Base-by-base conservation (phyloP, 2,329 filamentous ascomycete genomes). In the Colletotrichum chlorophyti region DNA sequence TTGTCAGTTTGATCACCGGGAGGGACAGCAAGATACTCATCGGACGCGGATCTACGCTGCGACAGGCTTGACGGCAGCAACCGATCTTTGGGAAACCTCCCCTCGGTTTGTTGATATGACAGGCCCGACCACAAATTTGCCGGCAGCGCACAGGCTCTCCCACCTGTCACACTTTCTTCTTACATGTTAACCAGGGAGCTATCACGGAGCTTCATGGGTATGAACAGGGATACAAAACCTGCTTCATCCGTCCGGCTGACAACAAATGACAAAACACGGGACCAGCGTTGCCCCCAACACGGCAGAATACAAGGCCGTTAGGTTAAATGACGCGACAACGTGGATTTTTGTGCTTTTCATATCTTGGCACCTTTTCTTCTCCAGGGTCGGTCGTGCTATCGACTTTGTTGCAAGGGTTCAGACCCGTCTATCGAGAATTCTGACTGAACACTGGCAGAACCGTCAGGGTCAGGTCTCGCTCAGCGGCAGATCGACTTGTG, bases 141-240 rank as follows among this genome's bases (percentile, higher is more conserved):
- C 19, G 38, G 40, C 32, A n/a, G 42, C 55, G 59, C 59, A 60
- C 59, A 60, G 55, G 59, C 59, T 50, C 38, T 43, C 38, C 26
- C n/a, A n/a, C 37, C 49, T 51, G 55, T 48, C 47, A 60, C 59
- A 50, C 32, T 40, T 59, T 38, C 26, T 51, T 57, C 38, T 26
- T 40, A 53, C 46, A 46, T 29, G n/a, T n/a, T n/a, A n/a, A 53
- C 23, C 15, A 47, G 17, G 34, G 50, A 41, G 21, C 50, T 47
- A 55, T 49, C 38, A 38, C 50, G 24, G 40, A 58, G 47, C 19
- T 26, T 31, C 47, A 58, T 47, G 53, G 40, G 34, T 47, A 49
- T 29, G 34, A 29, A 45, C 49, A 62, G 55, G 59, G 59, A 60
- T 62, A 15, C 23, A 41, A 60, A 60, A 41, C 40, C 45, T 60